A percentile compares a stretch with the other conserved stretches of the same genome.
Conservation (phyloP, 148 eudicot genomes). For the Rhododendron griersonianum region DNA sequence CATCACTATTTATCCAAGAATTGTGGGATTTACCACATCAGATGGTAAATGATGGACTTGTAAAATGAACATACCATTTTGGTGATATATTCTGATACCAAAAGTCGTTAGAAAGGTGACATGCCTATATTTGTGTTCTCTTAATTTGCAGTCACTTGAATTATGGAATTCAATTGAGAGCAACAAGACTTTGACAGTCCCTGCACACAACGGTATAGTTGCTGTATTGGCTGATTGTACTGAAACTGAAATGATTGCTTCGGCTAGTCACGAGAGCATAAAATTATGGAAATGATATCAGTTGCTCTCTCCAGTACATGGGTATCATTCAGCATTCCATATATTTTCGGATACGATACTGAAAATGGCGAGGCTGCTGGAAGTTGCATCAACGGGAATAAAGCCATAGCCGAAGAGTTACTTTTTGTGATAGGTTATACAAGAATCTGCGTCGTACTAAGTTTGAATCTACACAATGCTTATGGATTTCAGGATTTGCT, state of each 20-base stretch:
- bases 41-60: neutral
- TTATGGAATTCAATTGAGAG: constrained; percentile 40
- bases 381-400: neutral
- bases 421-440: neutral
- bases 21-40: neutral
- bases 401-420: neutral
- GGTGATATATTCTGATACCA: neutral
- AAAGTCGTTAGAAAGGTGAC: neutral
- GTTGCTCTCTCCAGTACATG: neutral
- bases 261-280: constrained; percentile 41
- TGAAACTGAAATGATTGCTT: constrained; percentile 32
- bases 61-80: neutral
- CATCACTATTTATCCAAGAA: neutral
- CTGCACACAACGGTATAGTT: constrained; percentile 28
- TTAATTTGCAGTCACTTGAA: constrained; percentile 28
- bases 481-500: neutral
- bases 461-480: neutral
- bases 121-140: neutral
- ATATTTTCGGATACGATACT: neutral
- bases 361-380: neutral
- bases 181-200: constrained; percentile 11
- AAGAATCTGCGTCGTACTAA: neutral
- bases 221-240: constrained; percentile 38
- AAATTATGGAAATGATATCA: constrained; percentile 33
- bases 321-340: neutral